A percentile compares a stretch with the other conserved stretches of the same genome.
These are phyloP conservation scores for Fusarium acutatum DNA, from an alignment of 2,329 filamentous ascomycete species.

Conservation along the genomic window DNA sequence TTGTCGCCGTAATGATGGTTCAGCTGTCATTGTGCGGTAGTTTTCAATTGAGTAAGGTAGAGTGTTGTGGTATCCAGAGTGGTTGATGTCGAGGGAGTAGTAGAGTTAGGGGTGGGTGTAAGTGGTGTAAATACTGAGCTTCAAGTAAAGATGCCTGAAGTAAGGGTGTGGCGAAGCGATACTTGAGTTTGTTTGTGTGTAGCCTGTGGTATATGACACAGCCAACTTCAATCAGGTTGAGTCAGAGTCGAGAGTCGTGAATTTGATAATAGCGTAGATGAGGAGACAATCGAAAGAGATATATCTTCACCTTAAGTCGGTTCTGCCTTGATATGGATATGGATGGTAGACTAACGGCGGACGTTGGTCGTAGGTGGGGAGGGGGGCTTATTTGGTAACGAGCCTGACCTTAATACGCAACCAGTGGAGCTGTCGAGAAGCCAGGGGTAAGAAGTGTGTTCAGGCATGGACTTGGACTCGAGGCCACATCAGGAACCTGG, in stretches of 20 bases:
- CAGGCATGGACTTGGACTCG: conserved; percentile 23
- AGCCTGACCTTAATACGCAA: conserved; percentile 42
- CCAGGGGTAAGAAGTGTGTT: conserved; percentile 32
- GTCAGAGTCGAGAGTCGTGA: neutral
- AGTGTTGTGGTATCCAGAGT: conserved; percentile 5
- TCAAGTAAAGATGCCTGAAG: neutral
- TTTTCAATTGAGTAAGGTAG: neutral
- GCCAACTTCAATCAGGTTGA: conserved; percentile 6
- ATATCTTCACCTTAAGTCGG: conserved; percentile 30
- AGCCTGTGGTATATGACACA: conserved; percentile 18
- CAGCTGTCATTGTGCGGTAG: conserved; percentile 27
- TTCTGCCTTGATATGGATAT: conserved; percentile 40
- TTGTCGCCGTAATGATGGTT: conserved; percentile 36
- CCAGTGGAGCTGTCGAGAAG: conserved; percentile 35
- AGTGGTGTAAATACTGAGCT: conserved; percentile 12
- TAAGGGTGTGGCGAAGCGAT: conserved; percentile 2
- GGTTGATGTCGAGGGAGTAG: neutral
- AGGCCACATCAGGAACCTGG: conserved; percentile 37
- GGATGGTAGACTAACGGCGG: conserved; percentile 31
- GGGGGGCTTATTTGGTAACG: conserved; percentile 41
- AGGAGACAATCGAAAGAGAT: conserved; percentile 31
- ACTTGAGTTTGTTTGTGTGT: conserved; percentile 5
- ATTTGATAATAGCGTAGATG: neutral
- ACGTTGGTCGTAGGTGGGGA: conserved; percentile 36
- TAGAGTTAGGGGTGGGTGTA: conserved; percentile 17